These are phyloP conservation scores for Tulasnella sp. DNA, from an alignment of 768 basidiomycete genomes.

Conservation along the genomic window DNA sequence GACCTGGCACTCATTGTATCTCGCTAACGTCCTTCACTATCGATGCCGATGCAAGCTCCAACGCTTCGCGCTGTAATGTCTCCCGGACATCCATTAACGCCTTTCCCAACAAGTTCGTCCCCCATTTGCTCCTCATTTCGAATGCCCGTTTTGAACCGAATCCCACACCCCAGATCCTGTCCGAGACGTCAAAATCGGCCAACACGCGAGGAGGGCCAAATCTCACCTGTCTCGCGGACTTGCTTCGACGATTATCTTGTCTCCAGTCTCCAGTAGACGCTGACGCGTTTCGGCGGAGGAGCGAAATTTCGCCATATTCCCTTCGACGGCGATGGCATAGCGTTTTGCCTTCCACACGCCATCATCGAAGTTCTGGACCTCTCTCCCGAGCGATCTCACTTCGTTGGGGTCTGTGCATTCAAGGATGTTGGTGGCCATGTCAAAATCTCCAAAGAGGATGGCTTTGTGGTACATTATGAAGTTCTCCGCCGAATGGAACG, in stretches of 20 bases:
- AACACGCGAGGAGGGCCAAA: too few relatives aligned
- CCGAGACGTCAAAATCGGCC: not conserved
- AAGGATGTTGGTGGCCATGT: conserved; percentile 35
- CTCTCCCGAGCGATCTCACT: conserved; percentile 45
- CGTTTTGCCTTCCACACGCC: conserved; percentile 36
- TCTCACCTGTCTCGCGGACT: conserved; percentile 37
- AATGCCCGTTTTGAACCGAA: conserved; percentile 40
- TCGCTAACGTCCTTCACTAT: too few relatives aligned
- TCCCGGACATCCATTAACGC: conserved; percentile 34
- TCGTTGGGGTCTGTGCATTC: conserved; percentile 29
- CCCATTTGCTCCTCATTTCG: conserved; percentile 35
- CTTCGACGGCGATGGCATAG: conserved; percentile 40
- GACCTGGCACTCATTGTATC: too few relatives aligned
- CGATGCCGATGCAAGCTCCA: too few relatives aligned
- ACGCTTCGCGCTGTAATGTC: too few relatives aligned
- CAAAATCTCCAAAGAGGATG: conserved; percentile 38
- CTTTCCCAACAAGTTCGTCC: conserved; percentile 43
- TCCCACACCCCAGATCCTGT: conserved; percentile 50
- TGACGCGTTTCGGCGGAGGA: conserved; percentile 35
- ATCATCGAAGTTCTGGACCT: conserved; percentile 40
- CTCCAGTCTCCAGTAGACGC: conserved; percentile 40
- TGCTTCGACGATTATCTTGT: conserved; percentile 59
- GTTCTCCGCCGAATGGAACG: conserved; percentile 44
- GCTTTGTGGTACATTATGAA: conserved; percentile 58
- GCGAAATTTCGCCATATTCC: conserved; percentile 43